Evolutionary conservation across 257 asterid genomes (phyloP), one percentile per base, ranked within the genome.

Genomic region (Lavandula angustifolia): DNA sequence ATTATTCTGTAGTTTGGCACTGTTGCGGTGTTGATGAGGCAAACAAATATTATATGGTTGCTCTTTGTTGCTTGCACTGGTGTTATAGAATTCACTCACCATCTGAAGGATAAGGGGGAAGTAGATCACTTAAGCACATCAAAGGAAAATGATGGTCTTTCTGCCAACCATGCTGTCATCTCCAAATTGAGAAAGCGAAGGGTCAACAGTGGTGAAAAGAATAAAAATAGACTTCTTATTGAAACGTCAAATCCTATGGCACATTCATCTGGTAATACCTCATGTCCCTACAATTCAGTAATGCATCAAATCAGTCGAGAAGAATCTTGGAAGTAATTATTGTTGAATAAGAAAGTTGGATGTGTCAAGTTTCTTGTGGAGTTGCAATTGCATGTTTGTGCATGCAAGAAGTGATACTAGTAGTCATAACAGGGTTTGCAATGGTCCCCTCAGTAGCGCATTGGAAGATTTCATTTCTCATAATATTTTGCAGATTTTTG

Each of bases 41-140:
- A 94, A 90, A 94, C 99, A 62, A 89, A 94, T 81, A 83, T 87
- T 50, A 79, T 94, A 59, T 94, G 99, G 99, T 52, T 90, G 88
- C 70, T 87, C 68, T 89, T 92, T 76, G 84, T 81, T 72, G 86
- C 86, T 14, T 87, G 96, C 82, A 64, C 85, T 35, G 91, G 82
- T 68, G 79, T 94, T 73, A 69, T 87, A 64, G 85, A 86, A 61
- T 84, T 80, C 52, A 56, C 81, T 9, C 74, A 71, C 60, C 87
- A 67, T 73, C 71, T 35, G 38, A 84, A 76, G 62, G 69, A 81
- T 64, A 64, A 53, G 58, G 62, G 9, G 37, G 73, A 76, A 63
- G 46, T 57, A 57, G 75, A 74, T 72, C 83, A 52, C 7, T 49
- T 68, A 42, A 64, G 71, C 68, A 38, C 64, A 58, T 79, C 87